These are phyloP conservation scores for Telopea speciosissima DNA, from an alignment of 177 flowering plant genomes.

Conservation along the genomic window DNA sequence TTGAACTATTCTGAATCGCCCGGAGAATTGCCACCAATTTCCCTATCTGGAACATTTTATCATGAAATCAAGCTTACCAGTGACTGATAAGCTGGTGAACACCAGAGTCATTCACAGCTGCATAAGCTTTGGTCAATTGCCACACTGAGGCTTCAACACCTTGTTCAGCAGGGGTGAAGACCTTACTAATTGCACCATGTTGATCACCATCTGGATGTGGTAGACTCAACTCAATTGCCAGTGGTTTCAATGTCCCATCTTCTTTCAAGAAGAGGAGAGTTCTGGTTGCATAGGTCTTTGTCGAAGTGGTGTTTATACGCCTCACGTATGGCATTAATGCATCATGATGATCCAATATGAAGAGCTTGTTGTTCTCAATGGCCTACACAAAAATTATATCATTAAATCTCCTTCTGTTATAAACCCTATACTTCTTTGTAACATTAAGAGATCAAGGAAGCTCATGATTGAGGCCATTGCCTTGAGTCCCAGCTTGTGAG, in stretches of 20 bases:
- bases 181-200: conserved; percentile 57
- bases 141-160: conserved; percentile 58
- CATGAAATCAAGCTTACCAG: too few relatives aligned
- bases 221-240: conserved; percentile 85
- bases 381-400: conserved; percentile 14
- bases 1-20: background rate
- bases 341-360: conserved; percentile 86
- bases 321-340: conserved; percentile 68
- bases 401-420: background rate
- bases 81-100: conserved; percentile 89
- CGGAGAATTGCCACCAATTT: too few relatives aligned
- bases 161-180: conserved; percentile 60
- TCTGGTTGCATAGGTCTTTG: conserved; percentile 73
- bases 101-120: conserved; percentile 82
- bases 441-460: background rate
- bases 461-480: background rate
- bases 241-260: conserved; percentile 70
- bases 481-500: too few relatives aligned
- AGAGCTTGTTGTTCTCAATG: conserved; percentile 38
- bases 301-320: conserved; percentile 54
- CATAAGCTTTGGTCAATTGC: conserved; percentile 96
- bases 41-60: too few relatives aligned
- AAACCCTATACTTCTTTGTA: background rate
- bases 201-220: conserved; percentile 66
- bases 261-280: conserved; percentile 72